Conservation (phyloP, 805 yeast species). For the Metschnikowia arizonensis region DNA sequence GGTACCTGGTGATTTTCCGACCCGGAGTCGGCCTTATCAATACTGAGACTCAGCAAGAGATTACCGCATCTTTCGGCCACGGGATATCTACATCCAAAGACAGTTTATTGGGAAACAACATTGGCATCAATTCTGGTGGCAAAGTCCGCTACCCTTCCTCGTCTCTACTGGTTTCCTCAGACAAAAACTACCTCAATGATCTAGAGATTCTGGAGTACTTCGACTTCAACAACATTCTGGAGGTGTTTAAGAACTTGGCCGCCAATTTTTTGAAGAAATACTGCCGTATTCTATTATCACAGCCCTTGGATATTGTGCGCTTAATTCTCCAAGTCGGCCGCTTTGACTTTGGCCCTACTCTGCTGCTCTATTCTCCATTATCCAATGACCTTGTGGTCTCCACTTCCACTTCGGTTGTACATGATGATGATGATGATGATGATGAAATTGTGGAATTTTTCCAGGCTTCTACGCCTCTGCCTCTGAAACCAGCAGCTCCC, state of each 20-base stretch:
- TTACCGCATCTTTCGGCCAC: conserved; percentile 26
- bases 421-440: conserved; percentile 9
- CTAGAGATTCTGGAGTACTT: conserved; percentile 65
- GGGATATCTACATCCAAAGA: conserved; percentile 6
- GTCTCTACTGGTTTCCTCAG: conserved; percentile 13
- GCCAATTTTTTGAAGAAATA: conserved; percentile 66
- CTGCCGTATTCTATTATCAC: conserved; percentile 62
- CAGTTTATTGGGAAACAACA: conserved; percentile 10
- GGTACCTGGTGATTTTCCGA: conserved; percentile 54
- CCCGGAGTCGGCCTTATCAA: conserved; percentile 61
- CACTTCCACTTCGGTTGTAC: no score
- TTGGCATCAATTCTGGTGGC: conserved; percentile 10
- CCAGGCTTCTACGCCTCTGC: conserved; percentile 17
- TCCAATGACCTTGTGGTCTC: conserved; percentile 1
- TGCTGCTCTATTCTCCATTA: not conserved
- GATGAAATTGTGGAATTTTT: conserved; percentile 37
- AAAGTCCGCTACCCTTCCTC: not conserved
- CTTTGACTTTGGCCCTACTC: conserved; percentile 30
- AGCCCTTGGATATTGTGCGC: conserved; percentile 84
- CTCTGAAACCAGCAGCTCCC: conserved; percentile 3
- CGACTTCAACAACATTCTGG: conserved; percentile 54
- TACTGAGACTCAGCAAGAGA: conserved; percentile 37
- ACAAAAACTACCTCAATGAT: conserved; percentile 48
- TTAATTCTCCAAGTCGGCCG: conserved; percentile 77
- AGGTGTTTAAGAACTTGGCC: conserved; percentile 52